phyloP scores from a whole-genome alignment of 257 asterid genomes.

The Primulina eburnea region DNA sequence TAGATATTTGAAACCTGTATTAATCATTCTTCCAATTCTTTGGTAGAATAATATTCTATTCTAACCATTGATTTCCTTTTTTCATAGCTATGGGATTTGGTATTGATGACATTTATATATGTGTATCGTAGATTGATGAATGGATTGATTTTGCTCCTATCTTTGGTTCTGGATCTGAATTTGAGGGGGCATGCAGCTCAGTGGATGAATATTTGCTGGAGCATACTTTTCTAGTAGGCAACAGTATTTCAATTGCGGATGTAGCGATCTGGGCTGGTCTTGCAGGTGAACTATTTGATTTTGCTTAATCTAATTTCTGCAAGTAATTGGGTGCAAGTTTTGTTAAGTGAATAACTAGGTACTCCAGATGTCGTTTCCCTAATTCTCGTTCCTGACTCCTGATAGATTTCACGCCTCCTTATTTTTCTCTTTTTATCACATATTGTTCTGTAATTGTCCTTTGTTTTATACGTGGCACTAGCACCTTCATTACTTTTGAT shows the following conservation, averaged over 20 bases:
- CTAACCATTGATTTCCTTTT: not conserved
- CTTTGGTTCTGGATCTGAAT: conserved; percentile 77
- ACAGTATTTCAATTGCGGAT: conserved; percentile 75
- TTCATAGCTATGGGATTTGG: not conserved
- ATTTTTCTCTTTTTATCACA: not conserved
- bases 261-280: conserved; percentile 84
- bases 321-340: not conserved
- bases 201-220: conserved; percentile 64
- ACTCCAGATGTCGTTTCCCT: not conserved
- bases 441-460: conserved; percentile 1
- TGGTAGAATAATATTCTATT: conserved; percentile 1
- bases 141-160: conserved; percentile 77
- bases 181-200: conserved; percentile 80
- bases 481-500: not conserved
- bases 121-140: conserved; percentile 60
- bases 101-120: not conserved
- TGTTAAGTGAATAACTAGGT: not conserved
- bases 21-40: not conserved
- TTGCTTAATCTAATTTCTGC: not conserved
- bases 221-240: conserved; percentile 64
- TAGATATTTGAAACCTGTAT: not conserved
- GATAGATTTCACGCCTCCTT: not conserved
- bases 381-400: not conserved
- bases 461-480: not conserved
- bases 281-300: conserved; percentile 49